Percentiles rank a stretch among this genome's conserved stretches.
Conservation (phyloP, 331 rosid genomes). For the Quercus tomentella region DNA sequence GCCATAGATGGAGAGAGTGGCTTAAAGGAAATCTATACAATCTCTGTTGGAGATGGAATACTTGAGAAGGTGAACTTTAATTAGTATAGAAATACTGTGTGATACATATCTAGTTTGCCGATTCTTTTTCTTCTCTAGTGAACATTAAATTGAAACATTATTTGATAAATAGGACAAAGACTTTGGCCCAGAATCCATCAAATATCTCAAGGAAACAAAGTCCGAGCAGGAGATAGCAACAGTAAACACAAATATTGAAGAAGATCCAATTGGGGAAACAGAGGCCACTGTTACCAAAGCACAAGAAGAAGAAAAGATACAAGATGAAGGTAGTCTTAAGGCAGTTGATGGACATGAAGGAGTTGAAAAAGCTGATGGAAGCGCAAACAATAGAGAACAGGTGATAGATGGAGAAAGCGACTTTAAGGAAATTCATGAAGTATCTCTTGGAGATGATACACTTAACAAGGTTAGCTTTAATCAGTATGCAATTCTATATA, state of each 20-base stretch:
- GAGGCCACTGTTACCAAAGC: too few relatives aligned
- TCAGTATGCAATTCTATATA: too few relatives aligned
- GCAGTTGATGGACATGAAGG: too few relatives aligned
- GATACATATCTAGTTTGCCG: too few relatives aligned
- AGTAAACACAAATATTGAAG: neutral
- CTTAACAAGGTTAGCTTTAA: neutral
- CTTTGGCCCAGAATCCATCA: neutral
- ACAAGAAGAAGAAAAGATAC: neutral
- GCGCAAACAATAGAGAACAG: too few relatives aligned
- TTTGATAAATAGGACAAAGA: slow-evolving; percentile 23
- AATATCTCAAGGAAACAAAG: neutral
- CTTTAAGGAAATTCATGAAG: neutral
- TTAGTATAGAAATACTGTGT: neutral
- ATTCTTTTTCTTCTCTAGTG: too few relatives aligned
- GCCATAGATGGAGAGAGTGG: slow-evolving; percentile 1
- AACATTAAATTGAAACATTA: neutral
- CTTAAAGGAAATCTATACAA: slow-evolving; percentile 5
- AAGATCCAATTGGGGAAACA: too few relatives aligned
- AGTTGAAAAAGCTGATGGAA: too few relatives aligned
- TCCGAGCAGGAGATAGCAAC: neutral
- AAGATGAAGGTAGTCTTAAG: too few relatives aligned
- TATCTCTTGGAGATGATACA: neutral
- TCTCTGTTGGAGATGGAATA: slow-evolving; percentile 5
- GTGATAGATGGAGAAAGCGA: too few relatives aligned
- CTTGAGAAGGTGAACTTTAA: slow-evolving; percentile 27